Conservation (phyloP, 345 rosid genomes). For the Geranium brycei region DNA sequence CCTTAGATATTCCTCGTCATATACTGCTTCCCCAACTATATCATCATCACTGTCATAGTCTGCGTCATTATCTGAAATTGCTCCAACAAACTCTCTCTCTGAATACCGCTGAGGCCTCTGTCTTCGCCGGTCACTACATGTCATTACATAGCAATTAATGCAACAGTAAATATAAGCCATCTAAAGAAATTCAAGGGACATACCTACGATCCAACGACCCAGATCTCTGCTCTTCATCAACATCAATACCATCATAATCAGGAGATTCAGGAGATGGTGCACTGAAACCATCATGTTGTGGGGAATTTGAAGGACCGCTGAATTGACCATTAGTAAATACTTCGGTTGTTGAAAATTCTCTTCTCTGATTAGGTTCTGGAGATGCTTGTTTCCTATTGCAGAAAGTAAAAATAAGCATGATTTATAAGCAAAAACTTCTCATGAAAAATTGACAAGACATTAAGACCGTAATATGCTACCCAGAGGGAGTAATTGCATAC, state of each 20-base stretch:
- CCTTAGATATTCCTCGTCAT: constrained; percentile 89
- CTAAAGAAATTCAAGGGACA: not conserved
- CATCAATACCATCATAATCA: constrained; percentile 52
- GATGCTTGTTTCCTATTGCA: constrained; percentile 71
- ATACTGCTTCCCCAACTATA: constrained; percentile 95
- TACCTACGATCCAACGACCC: constrained; percentile 70
- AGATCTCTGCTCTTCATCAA: constrained; percentile 40
- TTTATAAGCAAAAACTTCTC: not conserved
- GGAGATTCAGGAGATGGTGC: constrained; percentile 42
- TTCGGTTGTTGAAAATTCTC: constrained; percentile 56
- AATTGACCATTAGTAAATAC: constrained; percentile 58
- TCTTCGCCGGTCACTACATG: constrained; percentile 58
- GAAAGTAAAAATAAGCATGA: constrained; percentile 5
- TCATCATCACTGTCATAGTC: constrained; percentile 91
- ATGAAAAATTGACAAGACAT: not conserved
- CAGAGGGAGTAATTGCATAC: constrained; percentile 26
- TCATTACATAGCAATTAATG: constrained; percentile 9
- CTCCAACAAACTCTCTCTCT: constrained; percentile 65
- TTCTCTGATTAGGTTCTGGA: constrained; percentile 59
- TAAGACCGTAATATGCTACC: not conserved
- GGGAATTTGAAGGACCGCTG: constrained; percentile 32
- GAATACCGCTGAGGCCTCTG: constrained; percentile 88
- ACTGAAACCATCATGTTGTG: constrained; percentile 37
- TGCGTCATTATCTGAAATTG: constrained; percentile 76
- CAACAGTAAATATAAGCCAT: not conserved